phyloP scores from a whole-genome alignment of 1,284 basidiomycete genomes.

The Bjerkandera adusta region DNA sequence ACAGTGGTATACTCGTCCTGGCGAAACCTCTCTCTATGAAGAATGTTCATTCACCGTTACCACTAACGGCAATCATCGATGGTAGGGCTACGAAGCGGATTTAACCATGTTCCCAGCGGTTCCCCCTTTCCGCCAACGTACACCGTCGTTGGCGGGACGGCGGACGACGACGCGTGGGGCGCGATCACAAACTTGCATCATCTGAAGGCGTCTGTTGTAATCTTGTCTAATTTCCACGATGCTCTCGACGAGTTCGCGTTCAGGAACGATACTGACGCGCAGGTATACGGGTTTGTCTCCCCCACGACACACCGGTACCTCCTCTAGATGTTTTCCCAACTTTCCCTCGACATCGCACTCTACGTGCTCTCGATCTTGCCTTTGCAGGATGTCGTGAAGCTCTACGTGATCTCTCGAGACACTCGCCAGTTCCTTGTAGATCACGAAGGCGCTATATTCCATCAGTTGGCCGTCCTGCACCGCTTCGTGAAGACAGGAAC shows the following conservation, averaged over 20 bases:
- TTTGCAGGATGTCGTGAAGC: conserved; percentile 17
- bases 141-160: background rate
- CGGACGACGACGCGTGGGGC: background rate
- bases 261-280: background rate
- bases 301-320: background rate
- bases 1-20: background rate
- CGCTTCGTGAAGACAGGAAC: conserved; percentile 18
- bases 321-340: conserved; percentile 17
- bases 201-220: no score
- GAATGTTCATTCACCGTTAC: no score
- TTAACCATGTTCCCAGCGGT: background rate
- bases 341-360: conserved; percentile 22
- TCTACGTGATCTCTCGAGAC: conserved; percentile 19
- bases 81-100: background rate
- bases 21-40: no score
- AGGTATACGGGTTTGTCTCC: background rate
- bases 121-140: background rate
- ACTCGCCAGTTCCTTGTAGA: conserved; percentile 15
- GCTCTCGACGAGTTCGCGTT: background rate
- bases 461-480: conserved; percentile 24
- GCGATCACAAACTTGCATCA: background rate
- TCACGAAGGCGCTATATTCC: conserved; percentile 23
- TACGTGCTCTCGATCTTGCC: conserved; percentile 22
- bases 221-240: no score
- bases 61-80: no score